Conservation (phyloP, 2,329 filamentous ascomycete genomes). For the Aspergillus eucalypticola region DNA sequence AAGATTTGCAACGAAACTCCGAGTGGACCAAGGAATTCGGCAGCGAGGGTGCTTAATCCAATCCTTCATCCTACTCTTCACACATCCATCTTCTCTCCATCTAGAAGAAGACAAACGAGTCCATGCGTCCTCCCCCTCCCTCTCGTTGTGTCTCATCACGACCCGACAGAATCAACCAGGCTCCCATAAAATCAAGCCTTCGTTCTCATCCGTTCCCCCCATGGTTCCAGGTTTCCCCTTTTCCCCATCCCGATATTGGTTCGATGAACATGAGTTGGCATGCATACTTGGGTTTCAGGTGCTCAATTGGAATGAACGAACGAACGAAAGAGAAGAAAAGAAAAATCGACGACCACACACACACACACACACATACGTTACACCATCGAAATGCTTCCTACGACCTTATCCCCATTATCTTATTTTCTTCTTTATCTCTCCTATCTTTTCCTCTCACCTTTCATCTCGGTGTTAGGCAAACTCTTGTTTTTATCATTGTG, state of each 20-base stretch:
- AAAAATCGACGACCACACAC: no score
- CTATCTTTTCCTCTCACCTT: constrained; percentile 6
- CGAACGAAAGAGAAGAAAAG: no score
- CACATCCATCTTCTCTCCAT: background rate
- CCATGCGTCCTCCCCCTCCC: no score
- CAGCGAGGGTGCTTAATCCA: constrained; percentile 70
- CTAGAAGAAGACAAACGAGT: no score
- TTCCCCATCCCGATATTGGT: no score
- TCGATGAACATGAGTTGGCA: no score
- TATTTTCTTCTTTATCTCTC: constrained; percentile 9
- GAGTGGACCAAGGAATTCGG: constrained; percentile 98
- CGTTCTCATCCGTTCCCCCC: background rate
- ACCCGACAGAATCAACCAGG: constrained; percentile 4
- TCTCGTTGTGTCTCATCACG: no score
- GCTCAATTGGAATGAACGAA: no score
- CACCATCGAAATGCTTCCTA: background rate
- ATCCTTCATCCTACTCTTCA: no score
- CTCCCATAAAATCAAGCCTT: constrained; percentile 2
- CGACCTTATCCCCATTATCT: constrained; percentile 10
- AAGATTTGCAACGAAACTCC: constrained; percentile 78
- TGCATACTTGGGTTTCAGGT: no score
- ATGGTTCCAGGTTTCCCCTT: no score
- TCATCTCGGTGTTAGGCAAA: constrained; percentile 33
- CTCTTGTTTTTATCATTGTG: constrained; percentile 21
- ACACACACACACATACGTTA: no score